A percentile compares a stretch with the other conserved stretches of the same genome.
phyloP scores from a whole-genome alignment of 2,329 filamentous ascomycete species.

The Madurella fahalii region DNA sequence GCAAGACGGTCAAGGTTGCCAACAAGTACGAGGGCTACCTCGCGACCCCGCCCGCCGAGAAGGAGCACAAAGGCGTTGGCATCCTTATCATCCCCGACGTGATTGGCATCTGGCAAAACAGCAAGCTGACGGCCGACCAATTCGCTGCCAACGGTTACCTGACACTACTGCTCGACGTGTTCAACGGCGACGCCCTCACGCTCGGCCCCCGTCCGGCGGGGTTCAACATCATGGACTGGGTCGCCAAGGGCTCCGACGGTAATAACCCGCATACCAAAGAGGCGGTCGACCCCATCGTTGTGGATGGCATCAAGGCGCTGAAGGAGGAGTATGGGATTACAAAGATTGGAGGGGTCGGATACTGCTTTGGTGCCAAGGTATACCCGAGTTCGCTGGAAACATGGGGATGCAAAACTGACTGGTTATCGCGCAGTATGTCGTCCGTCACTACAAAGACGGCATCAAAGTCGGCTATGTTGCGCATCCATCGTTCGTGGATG shows the following conservation, averaged over 20 bases:
- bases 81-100: slow-evolving; percentile 48
- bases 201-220: slow-evolving; percentile 43
- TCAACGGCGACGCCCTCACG: slow-evolving; percentile 60
- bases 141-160: slow-evolving; percentile 70
- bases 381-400: slow-evolving; percentile 9
- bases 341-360: slow-evolving; percentile 62
- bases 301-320: slow-evolving; percentile 53
- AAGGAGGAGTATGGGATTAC: slow-evolving; percentile 52
- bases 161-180: slow-evolving; percentile 65
- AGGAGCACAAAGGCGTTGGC: slow-evolving; percentile 38
- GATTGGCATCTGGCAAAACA: slow-evolving; percentile 54
- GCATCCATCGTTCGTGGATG: slow-evolving; percentile 71
- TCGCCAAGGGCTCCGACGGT: slow-evolving; percentile 41
- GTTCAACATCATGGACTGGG: slow-evolving; percentile 44
- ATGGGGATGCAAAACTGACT: neutral
- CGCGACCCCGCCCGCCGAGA: slow-evolving; percentile 41
- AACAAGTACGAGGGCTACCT: slow-evolving; percentile 48
- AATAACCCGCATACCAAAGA: slow-evolving; percentile 47
- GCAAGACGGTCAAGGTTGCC: slow-evolving; percentile 43
- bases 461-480: slow-evolving; percentile 69
- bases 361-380: slow-evolving; percentile 73
- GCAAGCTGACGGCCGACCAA: slow-evolving; percentile 67
- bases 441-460: slow-evolving; percentile 59
- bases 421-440: slow-evolving; percentile 55
- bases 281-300: slow-evolving; percentile 46